phyloP scores from a whole-genome alignment of 176 grass and related monocot species.

The Ensete glaucum region DNA sequence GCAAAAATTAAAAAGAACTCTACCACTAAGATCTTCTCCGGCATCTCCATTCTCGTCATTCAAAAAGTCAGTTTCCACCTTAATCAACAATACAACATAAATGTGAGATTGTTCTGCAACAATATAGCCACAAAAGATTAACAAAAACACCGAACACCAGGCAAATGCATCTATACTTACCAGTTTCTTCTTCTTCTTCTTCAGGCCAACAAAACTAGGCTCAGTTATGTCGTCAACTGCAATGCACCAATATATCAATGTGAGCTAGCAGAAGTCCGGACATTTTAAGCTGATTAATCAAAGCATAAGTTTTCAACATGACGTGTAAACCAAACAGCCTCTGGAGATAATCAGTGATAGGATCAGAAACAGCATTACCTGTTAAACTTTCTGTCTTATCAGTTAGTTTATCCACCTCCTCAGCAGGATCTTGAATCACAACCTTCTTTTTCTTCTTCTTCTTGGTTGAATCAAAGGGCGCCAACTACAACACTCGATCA shows the following conservation, averaged over 20 bases:
- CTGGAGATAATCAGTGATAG: not conserved
- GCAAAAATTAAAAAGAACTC: not conserved
- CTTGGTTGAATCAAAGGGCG: slow-evolving; percentile 82
- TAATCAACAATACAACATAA: slow-evolving; percentile 21
- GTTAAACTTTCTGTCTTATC: slow-evolving; percentile 60
- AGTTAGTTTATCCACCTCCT: slow-evolving; percentile 62
- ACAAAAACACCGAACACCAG: not conserved
- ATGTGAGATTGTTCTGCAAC: not conserved
- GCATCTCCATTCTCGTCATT: slow-evolving; percentile 32
- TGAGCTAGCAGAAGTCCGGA: slow-evolving; percentile 1
- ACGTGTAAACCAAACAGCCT: not conserved
- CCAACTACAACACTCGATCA: slow-evolving; percentile 32
- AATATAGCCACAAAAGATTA: not conserved
- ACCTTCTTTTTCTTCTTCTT: slow-evolving; percentile 99
- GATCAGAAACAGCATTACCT: slow-evolving; percentile 12
- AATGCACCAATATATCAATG: slow-evolving; percentile 7
- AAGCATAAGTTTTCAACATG: not conserved
- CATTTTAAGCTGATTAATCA: too few relatives aligned
- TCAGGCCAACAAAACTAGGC: slow-evolving; percentile 49
- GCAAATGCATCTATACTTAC: slow-evolving; percentile 8
- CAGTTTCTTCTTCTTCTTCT: slow-evolving; percentile 92
- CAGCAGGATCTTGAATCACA: slow-evolving; percentile 64
- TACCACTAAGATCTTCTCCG: slow-evolving; percentile 36
- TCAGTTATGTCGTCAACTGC: slow-evolving; percentile 48
- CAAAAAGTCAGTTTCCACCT: slow-evolving; percentile 57